Base-by-base conservation (phyloP, 2,329 filamentous ascomycete genomes). In the Teratosphaeria nubilosa region DNA sequence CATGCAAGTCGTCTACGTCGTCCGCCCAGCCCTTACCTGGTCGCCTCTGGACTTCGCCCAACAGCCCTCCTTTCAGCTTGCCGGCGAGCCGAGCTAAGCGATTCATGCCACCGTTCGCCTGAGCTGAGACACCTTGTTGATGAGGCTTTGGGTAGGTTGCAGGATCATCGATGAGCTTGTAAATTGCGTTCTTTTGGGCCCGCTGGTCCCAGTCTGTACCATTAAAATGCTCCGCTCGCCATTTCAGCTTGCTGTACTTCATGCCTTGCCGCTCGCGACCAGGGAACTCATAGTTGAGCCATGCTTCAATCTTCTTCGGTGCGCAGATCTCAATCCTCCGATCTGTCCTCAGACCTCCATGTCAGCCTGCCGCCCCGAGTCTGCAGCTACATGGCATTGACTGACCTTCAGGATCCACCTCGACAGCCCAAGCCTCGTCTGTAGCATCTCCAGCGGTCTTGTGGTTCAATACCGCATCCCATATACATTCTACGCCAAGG, bases 381-480 rank as follows among this genome's bases (percentile, higher is more conserved):
- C 5, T 25, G 45, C 20, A 34, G 41, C 32, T 45, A 22, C 16
- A 56, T 56, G 57, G 7, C 13, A 22, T 25, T 51, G 22, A 48
- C 62, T 16, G 59, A 67, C 67, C 68, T 56, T 62, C 60, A 0
- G 75, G 70, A 66, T 89, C 80, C 25, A 89, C 86, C 69, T 86
- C 83, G 51, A 86, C 78, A 1, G 83, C 85, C 59, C 75, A 73
- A 58, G 80, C 86, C 56, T 79, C 79, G 68, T 89, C 86, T 27
- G 79, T 83, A 55, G 76, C 76, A 68, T 90, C 86, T 6, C 84
- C 86, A 2, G 80, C 86, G 2, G 85, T 84, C 69, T 86, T 88
- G 69, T 89, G 86, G 65, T 88, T 90, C 51, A 89, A 74, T 6
- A 90, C 85, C 1, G 85, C 83, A 69, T 89, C 86, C 78, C 85